Evolutionary conservation across 805 yeast genomes (phyloP), one percentile per base, ranked within the genome.

Genomic region (Yamadazyma sp.): DNA sequence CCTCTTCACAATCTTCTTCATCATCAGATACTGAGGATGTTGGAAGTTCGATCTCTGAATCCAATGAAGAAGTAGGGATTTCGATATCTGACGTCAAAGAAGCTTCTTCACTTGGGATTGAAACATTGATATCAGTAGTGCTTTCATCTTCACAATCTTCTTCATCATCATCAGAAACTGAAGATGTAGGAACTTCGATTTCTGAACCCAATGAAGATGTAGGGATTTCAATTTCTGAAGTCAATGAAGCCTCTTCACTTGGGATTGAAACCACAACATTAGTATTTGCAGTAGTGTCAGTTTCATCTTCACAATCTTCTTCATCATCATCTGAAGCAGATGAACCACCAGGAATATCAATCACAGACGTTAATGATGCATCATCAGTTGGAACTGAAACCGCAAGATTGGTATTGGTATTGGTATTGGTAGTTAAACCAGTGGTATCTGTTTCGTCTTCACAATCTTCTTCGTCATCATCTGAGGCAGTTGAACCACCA

Each of bases 261-360:
- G 22, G 22, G 13, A 18, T 20, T 12, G 8, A 18, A 8, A 12
- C 19, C 14, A 17, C 22, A 20, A 20, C 22, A 20, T 7, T 7
- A 20, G 16, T 17, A 17, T 16, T 22, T 15, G 34, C 23, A 19
- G 26, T 10, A 12, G 26, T 10, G 3, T 14, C 18, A 13, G 29
- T 23, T 38, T 47, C 52, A 9, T 43, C 47, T 7, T 38, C 42
- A 30, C 48, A 42, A 28, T 48, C 49, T 13, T 35, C 45, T 22
- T 50, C 55, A 17, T 46, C 52, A 26, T 43, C 34, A 22, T 28
- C 31, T 16, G 36, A n/a, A 15, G 44, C 27, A n/a, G 38, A 29
- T 9, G 44, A 26, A 25, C 28, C 30, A 17, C 20, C 16, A 20
- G 33, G 16, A 2, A 27, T 22, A 32, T 24, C 26, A 13, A 12